phyloP scores from a whole-genome alignment of 2,329 filamentous ascomycete species.

The Myriangium duriaei region DNA sequence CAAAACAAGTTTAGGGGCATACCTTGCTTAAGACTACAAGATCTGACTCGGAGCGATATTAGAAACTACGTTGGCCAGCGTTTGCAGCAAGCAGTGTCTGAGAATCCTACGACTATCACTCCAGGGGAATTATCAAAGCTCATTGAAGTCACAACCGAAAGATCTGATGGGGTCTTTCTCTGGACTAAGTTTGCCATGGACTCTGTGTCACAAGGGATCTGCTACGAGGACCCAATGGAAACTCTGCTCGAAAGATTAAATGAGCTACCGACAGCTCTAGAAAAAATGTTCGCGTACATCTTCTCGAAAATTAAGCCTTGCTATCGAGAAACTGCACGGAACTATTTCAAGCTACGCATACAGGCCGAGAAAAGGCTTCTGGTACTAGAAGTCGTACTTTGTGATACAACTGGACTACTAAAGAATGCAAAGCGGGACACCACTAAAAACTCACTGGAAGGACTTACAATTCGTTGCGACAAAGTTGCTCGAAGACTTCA shows the following conservation, averaged over 20 bases:
- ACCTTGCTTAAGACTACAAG: background rate
- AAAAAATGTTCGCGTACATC: conserved; percentile 2
- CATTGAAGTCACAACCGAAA: background rate
- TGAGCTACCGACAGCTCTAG: background rate
- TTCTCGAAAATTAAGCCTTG: background rate
- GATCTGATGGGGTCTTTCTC: conserved; percentile 1
- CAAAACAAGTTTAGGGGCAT: background rate
- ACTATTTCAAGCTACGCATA: background rate
- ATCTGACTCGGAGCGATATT: background rate
- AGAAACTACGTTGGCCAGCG: background rate
- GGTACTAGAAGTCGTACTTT: background rate
- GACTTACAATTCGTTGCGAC: background rate
- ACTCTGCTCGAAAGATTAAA: background rate
- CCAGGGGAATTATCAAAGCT: background rate
- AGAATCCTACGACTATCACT: background rate
- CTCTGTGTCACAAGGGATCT: background rate
- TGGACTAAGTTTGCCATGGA: conserved; percentile 1
- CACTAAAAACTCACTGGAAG: background rate
- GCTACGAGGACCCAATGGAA: background rate
- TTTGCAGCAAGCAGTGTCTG: background rate
- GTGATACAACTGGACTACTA: background rate
- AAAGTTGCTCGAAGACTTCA: background rate
- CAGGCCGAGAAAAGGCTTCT: background rate
- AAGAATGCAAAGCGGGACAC: background rate
- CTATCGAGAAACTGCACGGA: background rate